Percentiles rank a stretch among this genome's conserved stretches.
Conservation (phyloP, 148 eudicot genomes). For the Rhododendron molle region DNA sequence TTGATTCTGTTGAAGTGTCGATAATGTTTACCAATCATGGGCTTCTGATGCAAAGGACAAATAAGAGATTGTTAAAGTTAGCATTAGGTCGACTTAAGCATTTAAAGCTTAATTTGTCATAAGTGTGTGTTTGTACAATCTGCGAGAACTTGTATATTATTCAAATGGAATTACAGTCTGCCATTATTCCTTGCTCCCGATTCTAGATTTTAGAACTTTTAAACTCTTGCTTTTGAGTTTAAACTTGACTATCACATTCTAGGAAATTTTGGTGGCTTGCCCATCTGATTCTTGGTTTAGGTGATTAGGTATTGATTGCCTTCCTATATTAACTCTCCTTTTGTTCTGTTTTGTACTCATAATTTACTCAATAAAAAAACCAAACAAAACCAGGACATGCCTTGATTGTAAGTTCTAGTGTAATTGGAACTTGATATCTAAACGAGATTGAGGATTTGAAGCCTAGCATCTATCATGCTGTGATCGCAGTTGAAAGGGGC, state of each 20-base stretch:
- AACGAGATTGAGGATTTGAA: not conserved
- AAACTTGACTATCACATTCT: not conserved
- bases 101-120: not conserved
- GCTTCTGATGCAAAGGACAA: constrained; percentile 4
- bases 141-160: not conserved
- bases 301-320: not conserved
- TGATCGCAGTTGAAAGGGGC: not conserved
- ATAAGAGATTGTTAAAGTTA: not conserved
- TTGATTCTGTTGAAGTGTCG: not conserved
- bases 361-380: not conserved
- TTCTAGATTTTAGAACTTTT: not conserved
- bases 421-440: not conserved
- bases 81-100: not conserved
- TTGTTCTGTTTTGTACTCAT: not conserved
- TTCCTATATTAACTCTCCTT: not conserved
- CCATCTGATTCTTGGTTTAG: not conserved
- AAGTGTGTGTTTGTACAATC: not conserved
- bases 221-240: not conserved
- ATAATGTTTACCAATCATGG: not conserved
- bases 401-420: not conserved
- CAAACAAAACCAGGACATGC: not conserved
- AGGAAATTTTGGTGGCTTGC: not conserved
- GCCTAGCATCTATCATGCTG: not conserved
- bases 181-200: not conserved
- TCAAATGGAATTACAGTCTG: not conserved